phyloP scores from a whole-genome alignment of 306 rosid genomes.

The Dicorynia guianensis region DNA sequence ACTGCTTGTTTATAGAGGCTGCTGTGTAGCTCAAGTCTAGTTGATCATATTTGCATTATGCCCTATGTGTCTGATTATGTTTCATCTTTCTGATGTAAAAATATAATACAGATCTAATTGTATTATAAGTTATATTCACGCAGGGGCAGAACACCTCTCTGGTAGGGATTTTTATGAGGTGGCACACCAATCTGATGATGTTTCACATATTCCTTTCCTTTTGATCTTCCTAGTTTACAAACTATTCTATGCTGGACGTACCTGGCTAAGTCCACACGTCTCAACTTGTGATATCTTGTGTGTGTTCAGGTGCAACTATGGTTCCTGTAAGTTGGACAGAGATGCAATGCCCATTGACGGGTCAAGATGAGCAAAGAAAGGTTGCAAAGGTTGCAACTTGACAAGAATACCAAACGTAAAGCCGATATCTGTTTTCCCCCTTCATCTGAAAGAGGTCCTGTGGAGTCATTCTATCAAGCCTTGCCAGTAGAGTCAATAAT shows the following conservation, averaged over 20 bases:
- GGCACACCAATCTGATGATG: neutral
- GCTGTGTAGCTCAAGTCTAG: constrained; percentile 4
- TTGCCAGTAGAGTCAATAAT: constrained; percentile 32
- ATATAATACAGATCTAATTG: neutral
- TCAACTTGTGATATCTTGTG: constrained; percentile 29
- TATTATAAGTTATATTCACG: constrained; percentile 15
- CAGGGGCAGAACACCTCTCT: constrained; percentile 23
- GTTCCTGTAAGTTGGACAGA: constrained; percentile 93
- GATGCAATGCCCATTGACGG: constrained; percentile 88
- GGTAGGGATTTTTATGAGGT: constrained; percentile 20
- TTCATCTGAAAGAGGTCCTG: constrained; percentile 13
- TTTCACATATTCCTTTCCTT: neutral
- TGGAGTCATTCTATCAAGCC: constrained; percentile 45
- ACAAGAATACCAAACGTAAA: constrained; percentile 35
- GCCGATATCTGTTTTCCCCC: constrained; percentile 9
- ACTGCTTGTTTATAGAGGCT: neutral
- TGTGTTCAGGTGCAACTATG: constrained; percentile 73
- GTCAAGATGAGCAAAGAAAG: constrained; percentile 87
- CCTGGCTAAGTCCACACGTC: constrained; percentile 1
- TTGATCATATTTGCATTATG: constrained; percentile 1
- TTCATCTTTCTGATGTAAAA: constrained; percentile 5
- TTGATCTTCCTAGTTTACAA: neutral
- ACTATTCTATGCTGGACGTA: neutral
- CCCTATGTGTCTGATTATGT: neutral
- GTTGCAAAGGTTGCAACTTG: constrained; percentile 84